Base-by-base conservation (phyloP, 2,329 filamentous ascomycete species). In the Nothomitra cinnamomea region DNA sequence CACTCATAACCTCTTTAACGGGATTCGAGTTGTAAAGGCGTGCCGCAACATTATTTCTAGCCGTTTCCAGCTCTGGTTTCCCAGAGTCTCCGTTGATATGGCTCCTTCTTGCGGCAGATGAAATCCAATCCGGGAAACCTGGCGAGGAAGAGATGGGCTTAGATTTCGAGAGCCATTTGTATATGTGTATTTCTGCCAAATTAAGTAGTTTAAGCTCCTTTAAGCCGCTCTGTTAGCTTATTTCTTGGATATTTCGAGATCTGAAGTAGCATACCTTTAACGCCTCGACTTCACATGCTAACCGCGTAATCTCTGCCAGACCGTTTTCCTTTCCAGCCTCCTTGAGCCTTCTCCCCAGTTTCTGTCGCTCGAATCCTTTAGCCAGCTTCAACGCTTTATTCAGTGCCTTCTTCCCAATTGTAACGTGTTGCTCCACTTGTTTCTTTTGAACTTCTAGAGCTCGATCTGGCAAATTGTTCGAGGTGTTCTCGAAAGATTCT, bases 321-420 rank as follows among this genome's bases (percentile, higher is more conserved):
- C 68, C 55, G 4, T 64, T 63, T 22, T 64, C 61, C 4, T 60
- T 57, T 41, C 65, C 67, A 0, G 76, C 76, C 1, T 68, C 70
- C 62, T 82, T 82, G 59, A 74, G 72, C 54, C 82, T 75, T 56
- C 85, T 70, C 21, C 77, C 74, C 55, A 81, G 74, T 58, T 87
- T 85, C 67, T 90, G 86, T 47, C 85, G 76, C 70, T 90, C 85
- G 62, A 87, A 83, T 48, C 82, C 81, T 63, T 85, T 87, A 54
- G 81, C 82, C 10, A 74, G 71, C 66, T 87, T 87, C 56, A 90
- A 72, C 0, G 82, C 82, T 55, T 78, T 75, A 57, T 75, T 74
- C 7, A 90, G 70, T 36, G 80, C 73, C 62, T 78, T 79, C 58
- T 75, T 72, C 60, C 73, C 72, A 48, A 73, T 68, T 32, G 72